Evolutionary conservation across 768 basidiomycete species (phyloP).

Genomic region (Phaeolepiota aurea): DNA sequence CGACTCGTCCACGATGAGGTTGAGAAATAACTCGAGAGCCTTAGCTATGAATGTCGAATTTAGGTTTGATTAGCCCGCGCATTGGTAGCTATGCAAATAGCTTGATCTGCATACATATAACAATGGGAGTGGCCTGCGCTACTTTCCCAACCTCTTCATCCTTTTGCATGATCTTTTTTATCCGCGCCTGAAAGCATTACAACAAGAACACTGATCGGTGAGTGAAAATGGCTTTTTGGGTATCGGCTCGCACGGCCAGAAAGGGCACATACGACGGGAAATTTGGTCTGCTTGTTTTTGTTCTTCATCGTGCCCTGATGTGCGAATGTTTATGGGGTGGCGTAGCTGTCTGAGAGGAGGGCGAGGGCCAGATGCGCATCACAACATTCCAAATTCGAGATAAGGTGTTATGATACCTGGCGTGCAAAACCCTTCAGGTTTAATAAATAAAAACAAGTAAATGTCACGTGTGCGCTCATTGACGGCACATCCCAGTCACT

Average conservation of each 20-base stretch:
- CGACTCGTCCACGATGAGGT: slow-evolving; percentile 74
- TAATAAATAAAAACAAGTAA: no score
- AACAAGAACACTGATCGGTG: not conserved
- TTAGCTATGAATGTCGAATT: slow-evolving; percentile 63
- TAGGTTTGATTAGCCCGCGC: not conserved
- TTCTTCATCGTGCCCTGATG: slow-evolving; percentile 57
- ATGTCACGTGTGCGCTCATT: no score
- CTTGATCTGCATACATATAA: slow-evolving; percentile 97
- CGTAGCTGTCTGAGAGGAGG: no score
- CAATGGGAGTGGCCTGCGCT: slow-evolving; percentile 90
- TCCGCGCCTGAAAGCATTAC: slow-evolving; percentile 61
- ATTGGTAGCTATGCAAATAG: not conserved
- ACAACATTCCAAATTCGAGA: no score
- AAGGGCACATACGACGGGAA: slow-evolving; percentile 68
- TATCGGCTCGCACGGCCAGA: not conserved
- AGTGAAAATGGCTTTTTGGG: not conserved
- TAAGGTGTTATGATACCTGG: no score
- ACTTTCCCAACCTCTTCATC: slow-evolving; percentile 99
- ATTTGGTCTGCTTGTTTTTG: slow-evolving; percentile 87
- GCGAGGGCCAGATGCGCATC: no score
- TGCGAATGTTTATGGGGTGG: no score
- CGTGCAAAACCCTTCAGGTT: no score
- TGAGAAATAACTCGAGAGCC: slow-evolving; percentile 88
- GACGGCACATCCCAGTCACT: no score
- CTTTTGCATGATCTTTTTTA: slow-evolving; percentile 99